Conservation (phyloP, 306 rosid species). For the Citrullus colocynthis region DNA sequence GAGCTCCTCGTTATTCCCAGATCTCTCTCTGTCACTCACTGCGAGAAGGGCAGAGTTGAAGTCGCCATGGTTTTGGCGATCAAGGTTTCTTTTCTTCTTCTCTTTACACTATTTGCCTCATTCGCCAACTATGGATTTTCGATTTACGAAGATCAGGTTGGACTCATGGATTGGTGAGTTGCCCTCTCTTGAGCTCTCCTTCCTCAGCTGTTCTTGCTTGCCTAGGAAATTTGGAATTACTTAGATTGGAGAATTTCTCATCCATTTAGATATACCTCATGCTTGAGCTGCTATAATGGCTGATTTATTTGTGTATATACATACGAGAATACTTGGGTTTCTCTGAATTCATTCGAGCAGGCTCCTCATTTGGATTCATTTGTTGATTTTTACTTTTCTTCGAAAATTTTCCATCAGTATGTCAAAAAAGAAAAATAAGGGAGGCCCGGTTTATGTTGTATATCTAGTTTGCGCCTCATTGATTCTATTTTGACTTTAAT, state of each 20-base stretch:
- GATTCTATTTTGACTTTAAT: neutral
- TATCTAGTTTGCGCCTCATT: neutral
- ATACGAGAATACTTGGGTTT: neutral
- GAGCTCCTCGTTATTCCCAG: slow-evolving; percentile 22
- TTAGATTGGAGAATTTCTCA: neutral
- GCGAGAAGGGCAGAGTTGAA: slow-evolving; percentile 12
- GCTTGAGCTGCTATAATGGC: neutral
- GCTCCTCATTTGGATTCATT: neutral
- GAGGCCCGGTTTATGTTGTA: neutral
- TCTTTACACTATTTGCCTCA: slow-evolving; percentile 19
- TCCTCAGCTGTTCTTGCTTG: neutral
- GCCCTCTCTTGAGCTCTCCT: slow-evolving; percentile 1
- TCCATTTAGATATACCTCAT: neutral
- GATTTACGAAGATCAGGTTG: slow-evolving; percentile 87
- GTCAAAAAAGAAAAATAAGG: neutral
- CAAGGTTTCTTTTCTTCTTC: slow-evolving; percentile 35
- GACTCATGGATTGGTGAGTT: slow-evolving; percentile 88
- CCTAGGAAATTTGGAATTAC: neutral
- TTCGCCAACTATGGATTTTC: slow-evolving; percentile 26
- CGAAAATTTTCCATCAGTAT: neutral
- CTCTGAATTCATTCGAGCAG: neutral
- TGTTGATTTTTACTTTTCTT: neutral
- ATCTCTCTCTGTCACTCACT: slow-evolving; percentile 23
- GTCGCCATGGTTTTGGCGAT: slow-evolving; percentile 64
- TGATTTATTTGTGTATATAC: neutral